These are phyloP conservation scores for Amphibolis antarctica DNA, from an alignment of 106 monocot genomes.

Conservation along the genomic window DNA sequence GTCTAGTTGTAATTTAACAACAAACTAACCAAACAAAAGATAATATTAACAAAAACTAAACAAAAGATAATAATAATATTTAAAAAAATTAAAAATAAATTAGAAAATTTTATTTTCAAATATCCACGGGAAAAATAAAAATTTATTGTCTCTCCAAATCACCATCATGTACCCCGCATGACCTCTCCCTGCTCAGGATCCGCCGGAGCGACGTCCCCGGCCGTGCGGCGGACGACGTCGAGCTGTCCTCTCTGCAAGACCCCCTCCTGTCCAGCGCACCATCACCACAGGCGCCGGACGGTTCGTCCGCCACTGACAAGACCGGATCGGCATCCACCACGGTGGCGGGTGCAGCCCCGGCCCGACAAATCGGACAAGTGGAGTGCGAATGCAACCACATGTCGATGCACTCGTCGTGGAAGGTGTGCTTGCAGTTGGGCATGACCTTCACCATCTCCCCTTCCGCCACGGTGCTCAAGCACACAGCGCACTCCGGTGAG, in stretches of 20 bases:
- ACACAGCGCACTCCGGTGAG: conserved; percentile 19
- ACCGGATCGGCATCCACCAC: background rate
- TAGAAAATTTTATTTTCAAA: no score
- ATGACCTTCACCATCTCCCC: conserved; percentile 30
- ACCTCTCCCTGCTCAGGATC: conserved; percentile 21
- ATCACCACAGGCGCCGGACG: background rate
- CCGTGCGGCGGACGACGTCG: conserved; percentile 6
- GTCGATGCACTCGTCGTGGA: conserved; percentile 45
- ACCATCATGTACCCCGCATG: conserved; percentile 9
- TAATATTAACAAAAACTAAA: no score
- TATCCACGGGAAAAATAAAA: no score
- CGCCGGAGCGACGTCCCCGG: conserved; percentile 25
- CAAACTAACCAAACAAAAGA: no score
- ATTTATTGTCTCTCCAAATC: conserved; percentile 8
- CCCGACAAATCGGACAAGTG: conserved; percentile 21
- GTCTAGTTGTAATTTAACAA: no score
- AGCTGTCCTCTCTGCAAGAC: background rate
- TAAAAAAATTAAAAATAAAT: no score
- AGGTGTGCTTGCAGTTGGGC: conserved; percentile 36
- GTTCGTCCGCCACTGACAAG: background rate
- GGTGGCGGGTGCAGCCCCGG: background rate
- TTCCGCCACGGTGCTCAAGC: conserved; percentile 29
- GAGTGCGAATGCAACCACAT: conserved; percentile 37
- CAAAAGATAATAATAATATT: no score
- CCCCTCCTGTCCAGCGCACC: background rate